Evolutionary conservation across 495 filamentous ascomycete species (phyloP), one percentile per base, ranked within the genome.

Genomic region (Podospora pseudopauciseta): DNA sequence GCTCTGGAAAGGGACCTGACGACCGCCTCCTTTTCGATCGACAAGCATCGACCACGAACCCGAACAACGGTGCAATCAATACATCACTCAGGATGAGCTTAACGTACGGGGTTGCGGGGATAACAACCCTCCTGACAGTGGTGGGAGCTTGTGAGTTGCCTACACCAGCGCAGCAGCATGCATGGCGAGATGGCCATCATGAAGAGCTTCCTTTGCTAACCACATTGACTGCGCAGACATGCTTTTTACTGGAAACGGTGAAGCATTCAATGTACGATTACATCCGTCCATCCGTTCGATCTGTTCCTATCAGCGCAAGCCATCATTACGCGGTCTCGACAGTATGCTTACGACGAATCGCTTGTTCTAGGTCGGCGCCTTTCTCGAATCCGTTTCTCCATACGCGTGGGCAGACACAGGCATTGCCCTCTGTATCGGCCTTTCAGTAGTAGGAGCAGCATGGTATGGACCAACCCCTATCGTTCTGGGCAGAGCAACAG

Each of bases 331-430:
- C 55, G 23, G n/a, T 26, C 9, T 20, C 55, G 18, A 6, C 23
- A 58, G 55, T 19, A 58, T 39, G 32, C 27, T 20, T 68, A 67
- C 62, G 65, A 28, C 70, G 92, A 96, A 86, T 83, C 86, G 19
- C 61, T 96, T 97, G 81, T 97, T 97, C 81, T 97, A 99, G 83
- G 90, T 98, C 78, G 96, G 96, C 78, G 87, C 88, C 80, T 98
- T 98, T 79, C 86, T 99, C 79, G 94, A 97, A 80, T 88, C 88
- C 69, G 88, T 97, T 72, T 97, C 95, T 64, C 96, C 96, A 7
- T 96, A 93, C 76, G 91, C 91, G 59, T 99, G 93, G 92, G 96
- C 94, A 69, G 86, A 87, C 76, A 77, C 96, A 57, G 96, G 96
- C 71, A 97, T 98, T 70, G 91, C 89, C 27, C 88, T 98, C 71